These are phyloP conservation scores for Emergomyces orientalis DNA, from an alignment of 2,329 filamentous ascomycete genomes.

Conservation along the genomic window DNA sequence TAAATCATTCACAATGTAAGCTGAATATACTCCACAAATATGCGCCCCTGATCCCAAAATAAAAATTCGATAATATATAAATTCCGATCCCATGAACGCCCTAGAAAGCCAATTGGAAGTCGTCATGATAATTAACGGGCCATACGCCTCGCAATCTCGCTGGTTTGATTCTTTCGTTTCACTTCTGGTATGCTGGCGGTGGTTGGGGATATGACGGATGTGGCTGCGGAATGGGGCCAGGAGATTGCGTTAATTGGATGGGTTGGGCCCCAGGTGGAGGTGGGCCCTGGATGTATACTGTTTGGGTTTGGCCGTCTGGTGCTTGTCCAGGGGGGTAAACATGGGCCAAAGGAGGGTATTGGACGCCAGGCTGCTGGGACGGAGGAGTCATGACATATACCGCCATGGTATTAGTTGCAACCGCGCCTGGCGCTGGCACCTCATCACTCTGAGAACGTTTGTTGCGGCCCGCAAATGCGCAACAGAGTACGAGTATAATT, in stretches of 20 bases:
- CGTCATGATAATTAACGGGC: neutral
- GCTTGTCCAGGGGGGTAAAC: neutral
- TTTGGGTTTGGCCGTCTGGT: neutral
- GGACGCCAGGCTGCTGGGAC: neutral
- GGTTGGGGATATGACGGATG: constrained; percentile 1
- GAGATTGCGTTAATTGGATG: neutral
- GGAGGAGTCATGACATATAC: constrained; percentile 3
- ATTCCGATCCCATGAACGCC: neutral
- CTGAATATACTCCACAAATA: neutral
- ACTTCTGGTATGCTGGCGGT: constrained; percentile 3
- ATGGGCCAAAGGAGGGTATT: neutral
- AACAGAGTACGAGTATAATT: neutral
- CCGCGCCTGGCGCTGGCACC: neutral
- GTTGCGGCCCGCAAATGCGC: neutral
- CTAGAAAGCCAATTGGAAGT: neutral
- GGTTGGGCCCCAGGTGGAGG: constrained; percentile 1
- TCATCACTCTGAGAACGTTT: neutral
- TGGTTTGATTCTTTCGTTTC: neutral
- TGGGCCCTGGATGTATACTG: constrained; percentile 3
- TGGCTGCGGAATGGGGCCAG: neutral
- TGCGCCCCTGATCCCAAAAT: neutral
- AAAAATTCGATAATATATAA: too few species aligned
- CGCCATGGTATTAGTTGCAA: neutral
- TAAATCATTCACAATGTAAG: neutral
- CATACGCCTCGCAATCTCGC: neutral